Evolutionary conservation across 257 asterid species (phyloP).

Genomic region (Solanum virginianum): DNA sequence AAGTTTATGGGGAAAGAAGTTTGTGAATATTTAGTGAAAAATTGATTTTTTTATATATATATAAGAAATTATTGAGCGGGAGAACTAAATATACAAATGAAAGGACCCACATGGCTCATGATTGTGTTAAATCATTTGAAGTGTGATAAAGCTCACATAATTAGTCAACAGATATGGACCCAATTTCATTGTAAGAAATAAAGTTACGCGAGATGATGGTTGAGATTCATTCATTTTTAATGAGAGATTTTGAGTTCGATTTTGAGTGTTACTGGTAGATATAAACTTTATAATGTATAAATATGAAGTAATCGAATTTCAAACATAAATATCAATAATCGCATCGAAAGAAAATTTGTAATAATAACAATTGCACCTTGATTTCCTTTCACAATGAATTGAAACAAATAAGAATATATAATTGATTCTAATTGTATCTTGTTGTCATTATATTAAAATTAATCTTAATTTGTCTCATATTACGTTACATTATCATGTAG

Average conservation of each 20-base stretch:
- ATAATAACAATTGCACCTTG: neutral
- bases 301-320: too few relatives aligned
- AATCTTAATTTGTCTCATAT: neutral
- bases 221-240: neutral
- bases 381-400: neutral
- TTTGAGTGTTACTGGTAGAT: too few relatives aligned
- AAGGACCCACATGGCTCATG: neutral
- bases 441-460: neutral
- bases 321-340: fast-evolving
- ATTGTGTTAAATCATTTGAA: neutral
- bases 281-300: fast-evolving
- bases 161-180: neutral
- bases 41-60: neutral
- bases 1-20: neutral
- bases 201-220: too few relatives aligned
- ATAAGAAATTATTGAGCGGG: too few relatives aligned
- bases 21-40: neutral
- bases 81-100: neutral
- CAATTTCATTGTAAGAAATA: neutral
- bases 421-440: neutral
- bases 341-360: too few relatives aligned
- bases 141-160: neutral
- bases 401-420: neutral
- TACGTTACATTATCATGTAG: neutral
- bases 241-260: fast-evolving